Evolutionary conservation across 2,329 filamentous ascomycete genomes (phyloP).

Genomic region (Triangularia verruculosa): DNA sequence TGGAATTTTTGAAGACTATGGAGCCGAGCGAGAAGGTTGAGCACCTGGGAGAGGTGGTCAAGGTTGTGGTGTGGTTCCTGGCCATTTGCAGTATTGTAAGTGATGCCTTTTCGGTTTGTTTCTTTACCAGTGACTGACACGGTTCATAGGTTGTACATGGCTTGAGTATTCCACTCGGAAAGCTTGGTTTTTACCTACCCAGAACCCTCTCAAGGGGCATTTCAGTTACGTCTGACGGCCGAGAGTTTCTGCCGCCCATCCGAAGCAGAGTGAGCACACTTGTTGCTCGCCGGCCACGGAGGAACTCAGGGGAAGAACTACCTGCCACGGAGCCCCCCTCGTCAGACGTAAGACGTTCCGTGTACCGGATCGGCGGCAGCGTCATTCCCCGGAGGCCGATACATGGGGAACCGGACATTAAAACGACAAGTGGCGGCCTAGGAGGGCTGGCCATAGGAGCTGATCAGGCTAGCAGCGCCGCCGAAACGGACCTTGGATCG

Average conservation of each 20-base stretch:
- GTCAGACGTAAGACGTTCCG: slow-evolving; percentile 24
- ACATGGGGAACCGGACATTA: not conserved
- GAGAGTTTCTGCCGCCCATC: slow-evolving; percentile 26
- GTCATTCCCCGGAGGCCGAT: slow-evolving; percentile 30
- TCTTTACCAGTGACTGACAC: not conserved
- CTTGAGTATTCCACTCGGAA: slow-evolving; percentile 73
- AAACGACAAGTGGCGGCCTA: not conserved
- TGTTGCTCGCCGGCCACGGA: slow-evolving; percentile 21
- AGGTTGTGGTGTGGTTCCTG: slow-evolving; percentile 81
- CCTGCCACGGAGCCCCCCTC: slow-evolving; percentile 18
- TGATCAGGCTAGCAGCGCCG: not conserved
- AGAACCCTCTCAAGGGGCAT: slow-evolving; percentile 55
- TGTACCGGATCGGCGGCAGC: slow-evolving; percentile 43
- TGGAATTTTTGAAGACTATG: slow-evolving; percentile 67
- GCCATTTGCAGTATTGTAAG: slow-evolving; percentile 77
- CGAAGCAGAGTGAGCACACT: slow-evolving; percentile 32
- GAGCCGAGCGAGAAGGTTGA: slow-evolving; percentile 63
- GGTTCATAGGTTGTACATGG: slow-evolving; percentile 68
- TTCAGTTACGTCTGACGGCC: slow-evolving; percentile 24
- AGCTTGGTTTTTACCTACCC: slow-evolving; percentile 61
- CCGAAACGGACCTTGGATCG: not conserved
- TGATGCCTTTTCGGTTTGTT: slow-evolving; percentile 18
- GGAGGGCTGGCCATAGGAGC: not conserved
- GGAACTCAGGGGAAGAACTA: slow-evolving; percentile 11
- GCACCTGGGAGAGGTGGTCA: slow-evolving; percentile 62